Evolutionary conservation across 2,329 filamentous ascomycete species (phyloP).

Genomic region (Dothideomycetes sp.): DNA sequence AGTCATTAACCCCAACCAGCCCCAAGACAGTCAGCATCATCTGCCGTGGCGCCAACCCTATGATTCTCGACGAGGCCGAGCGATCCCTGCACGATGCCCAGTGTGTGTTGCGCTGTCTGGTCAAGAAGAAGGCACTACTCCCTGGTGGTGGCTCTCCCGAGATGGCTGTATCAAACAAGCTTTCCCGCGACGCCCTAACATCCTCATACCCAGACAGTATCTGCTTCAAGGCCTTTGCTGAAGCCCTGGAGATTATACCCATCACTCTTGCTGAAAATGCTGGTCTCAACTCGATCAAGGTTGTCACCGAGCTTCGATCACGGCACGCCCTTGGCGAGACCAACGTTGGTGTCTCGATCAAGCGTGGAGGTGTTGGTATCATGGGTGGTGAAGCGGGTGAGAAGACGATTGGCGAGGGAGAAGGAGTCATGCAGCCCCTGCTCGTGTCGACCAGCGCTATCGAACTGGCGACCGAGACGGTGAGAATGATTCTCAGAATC

Average conservation of each 20-base stretch:
- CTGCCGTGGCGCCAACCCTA: slow-evolving; percentile 81
- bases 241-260: slow-evolving; percentile 93
- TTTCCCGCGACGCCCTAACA: slow-evolving; percentile 71
- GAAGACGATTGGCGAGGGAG: slow-evolving; percentile 18
- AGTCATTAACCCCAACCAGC: slow-evolving; percentile 45
- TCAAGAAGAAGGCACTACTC: slow-evolving; percentile 99
- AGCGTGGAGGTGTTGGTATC: slow-evolving; percentile 90
- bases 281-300: slow-evolving; percentile 95
- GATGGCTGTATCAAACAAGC: slow-evolving; percentile 84
- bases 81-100: slow-evolving; percentile 93
- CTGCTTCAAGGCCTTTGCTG: slow-evolving; percentile 98
- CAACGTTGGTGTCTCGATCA: slow-evolving; percentile 96
- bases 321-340: slow-evolving; percentile 90
- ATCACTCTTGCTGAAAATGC: slow-evolving; percentile 96
- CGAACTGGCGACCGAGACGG: slow-evolving; percentile 92
- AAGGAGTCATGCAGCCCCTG: slow-evolving; percentile 80
- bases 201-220: slow-evolving; percentile 88
- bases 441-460: slow-evolving; percentile 96
- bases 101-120: slow-evolving; percentile 90
- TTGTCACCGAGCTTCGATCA: slow-evolving; percentile 90
- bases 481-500: slow-evolving; percentile 81
- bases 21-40: slow-evolving; percentile 87
- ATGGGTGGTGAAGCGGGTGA: slow-evolving; percentile 55
- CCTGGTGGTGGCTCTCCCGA: slow-evolving; percentile 93
- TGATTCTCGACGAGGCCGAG: slow-evolving; percentile 96